phyloP scores from a whole-genome alignment of 306 rosid genomes.

The Amphicarpaea edgeworthii region DNA sequence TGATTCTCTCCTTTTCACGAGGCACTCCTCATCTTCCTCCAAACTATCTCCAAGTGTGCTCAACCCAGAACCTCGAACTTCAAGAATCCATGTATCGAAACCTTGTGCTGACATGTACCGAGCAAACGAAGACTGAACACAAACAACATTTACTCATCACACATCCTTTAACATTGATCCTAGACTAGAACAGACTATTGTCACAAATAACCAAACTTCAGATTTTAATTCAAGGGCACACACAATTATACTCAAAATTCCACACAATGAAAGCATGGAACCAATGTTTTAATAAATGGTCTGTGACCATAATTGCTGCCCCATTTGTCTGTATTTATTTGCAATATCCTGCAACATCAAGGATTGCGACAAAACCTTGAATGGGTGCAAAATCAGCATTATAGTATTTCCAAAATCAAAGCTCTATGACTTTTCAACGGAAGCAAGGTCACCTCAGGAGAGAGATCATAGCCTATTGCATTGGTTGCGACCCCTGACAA shows the following conservation, averaged over 20 bases:
- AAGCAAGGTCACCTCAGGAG: conserved; percentile 70
- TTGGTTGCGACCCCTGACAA: conserved; percentile 87
- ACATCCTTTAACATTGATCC: background rate
- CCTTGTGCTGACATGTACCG: conserved; percentile 85
- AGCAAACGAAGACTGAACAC: conserved; percentile 80
- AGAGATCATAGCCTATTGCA: conserved; percentile 90
- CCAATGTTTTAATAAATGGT: too few relatives aligned
- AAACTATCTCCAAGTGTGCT: conserved; percentile 57
- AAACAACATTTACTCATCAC: conserved; percentile 33
- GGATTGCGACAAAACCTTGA: background rate
- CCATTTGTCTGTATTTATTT: too few relatives aligned
- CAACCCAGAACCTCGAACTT: conserved; percentile 88
- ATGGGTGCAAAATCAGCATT: background rate
- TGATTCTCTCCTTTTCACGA: conserved; percentile 35
- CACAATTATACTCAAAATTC: background rate
- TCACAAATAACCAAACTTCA: background rate
- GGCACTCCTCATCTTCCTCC: conserved; percentile 40
- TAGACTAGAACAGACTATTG: background rate
- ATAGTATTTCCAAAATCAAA: conserved; percentile 5
- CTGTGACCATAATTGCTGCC: too few relatives aligned
- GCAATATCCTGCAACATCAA: too few relatives aligned
- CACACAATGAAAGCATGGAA: background rate
- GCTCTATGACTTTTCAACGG: background rate
- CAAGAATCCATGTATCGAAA: conserved; percentile 94
- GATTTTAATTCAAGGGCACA: background rate